Evolutionary conservation across 257 asterid species (phyloP), one percentile per base, ranked within the genome.

Genomic region (Petunia axillaris): DNA sequence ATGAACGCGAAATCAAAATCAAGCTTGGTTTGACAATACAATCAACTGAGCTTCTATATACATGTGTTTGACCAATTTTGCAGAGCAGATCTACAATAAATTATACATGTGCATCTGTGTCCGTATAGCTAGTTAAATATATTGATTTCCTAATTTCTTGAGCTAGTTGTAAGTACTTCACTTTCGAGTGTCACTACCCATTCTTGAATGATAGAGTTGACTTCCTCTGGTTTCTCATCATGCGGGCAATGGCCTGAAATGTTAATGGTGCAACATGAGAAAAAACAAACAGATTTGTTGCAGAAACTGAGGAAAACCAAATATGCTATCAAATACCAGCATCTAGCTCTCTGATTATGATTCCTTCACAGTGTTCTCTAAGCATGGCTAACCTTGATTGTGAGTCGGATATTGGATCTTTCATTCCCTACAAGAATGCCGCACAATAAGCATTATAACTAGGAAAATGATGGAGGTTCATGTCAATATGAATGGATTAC

Each of bases 211-310:
- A 94, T 82, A 36, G 87, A 77, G 80, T 93, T 94, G 87, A 94
- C 93, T 87, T 86, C 97, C 65, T 85, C 85, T 5, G 98, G 98
- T 82, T 81, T 85, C 93, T 94, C 98, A 75, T 94, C 98, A 0
- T 94, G 98, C 75, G 98, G 98, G 80, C 98, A 93, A 83, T 94
- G 98, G 59, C 98, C 98, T 94, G 92, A 67, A 78, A 84, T 76
- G 78, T 82, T 39, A 79, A 57, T 8, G 67, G 62, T 70, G 50
- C 78, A 79, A 16, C 9, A 73, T n/a, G 64, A 84, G 68, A 50
- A 79, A 79, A 16, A 46, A 11, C 59, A 53, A 66, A 52, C 11
- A 38, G 64, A 54, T 39, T 53, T 40, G 15, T 57, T 38, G n/a
- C 67, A 67, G 75, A 25, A 5, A 55, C 38, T 16, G 11, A 43